These are phyloP conservation scores for Paraconiothyrium sp. DNA, from an alignment of 2,329 filamentous ascomycete genomes.

Conservation along the genomic window DNA sequence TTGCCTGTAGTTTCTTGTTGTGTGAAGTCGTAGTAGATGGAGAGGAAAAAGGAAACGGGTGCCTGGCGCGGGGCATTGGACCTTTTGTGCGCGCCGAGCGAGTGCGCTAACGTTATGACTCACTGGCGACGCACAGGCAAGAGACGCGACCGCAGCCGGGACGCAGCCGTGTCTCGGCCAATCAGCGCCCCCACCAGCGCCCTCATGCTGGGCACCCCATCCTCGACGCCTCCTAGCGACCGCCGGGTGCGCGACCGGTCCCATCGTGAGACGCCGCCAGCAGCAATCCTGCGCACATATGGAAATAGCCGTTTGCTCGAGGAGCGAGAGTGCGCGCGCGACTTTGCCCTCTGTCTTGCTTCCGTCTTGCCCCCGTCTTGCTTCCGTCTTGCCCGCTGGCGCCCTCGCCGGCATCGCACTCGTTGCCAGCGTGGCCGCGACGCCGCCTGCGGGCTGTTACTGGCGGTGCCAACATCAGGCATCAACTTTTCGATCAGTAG, in stretches of 20 bases:
- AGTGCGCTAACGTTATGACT: constrained; percentile 11
- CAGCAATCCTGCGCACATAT: too few species aligned
- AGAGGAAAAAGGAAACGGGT: constrained; percentile 38
- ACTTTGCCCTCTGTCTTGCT: too few species aligned
- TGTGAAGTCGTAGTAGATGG: constrained; percentile 26
- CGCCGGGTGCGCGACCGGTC: background rate
- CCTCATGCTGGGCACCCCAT: background rate
- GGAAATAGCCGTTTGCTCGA: too few species aligned
- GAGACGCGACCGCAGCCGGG: background rate
- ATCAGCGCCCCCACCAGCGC: background rate
- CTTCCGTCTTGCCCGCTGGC: background rate
- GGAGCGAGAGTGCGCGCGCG: too few species aligned
- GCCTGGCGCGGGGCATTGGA: constrained; percentile 37
- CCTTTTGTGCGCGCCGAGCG: constrained; percentile 22
- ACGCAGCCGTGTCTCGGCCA: background rate
- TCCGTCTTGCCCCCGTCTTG: too few species aligned
- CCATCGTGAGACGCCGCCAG: background rate
- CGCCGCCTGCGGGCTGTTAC: background rate
- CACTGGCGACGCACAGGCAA: background rate
- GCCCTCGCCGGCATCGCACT: background rate
- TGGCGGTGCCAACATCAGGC: constrained; percentile 18
- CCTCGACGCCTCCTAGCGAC: too few species aligned
- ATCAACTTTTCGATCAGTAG: constrained; percentile 27
- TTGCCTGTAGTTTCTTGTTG: constrained; percentile 40
- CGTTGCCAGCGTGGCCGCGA: background rate